Evolutionary conservation across 2,329 filamentous ascomycete genomes (phyloP), one percentile per base, ranked within the genome.

Genomic region (Cryphonectria carpinicola): DNA sequence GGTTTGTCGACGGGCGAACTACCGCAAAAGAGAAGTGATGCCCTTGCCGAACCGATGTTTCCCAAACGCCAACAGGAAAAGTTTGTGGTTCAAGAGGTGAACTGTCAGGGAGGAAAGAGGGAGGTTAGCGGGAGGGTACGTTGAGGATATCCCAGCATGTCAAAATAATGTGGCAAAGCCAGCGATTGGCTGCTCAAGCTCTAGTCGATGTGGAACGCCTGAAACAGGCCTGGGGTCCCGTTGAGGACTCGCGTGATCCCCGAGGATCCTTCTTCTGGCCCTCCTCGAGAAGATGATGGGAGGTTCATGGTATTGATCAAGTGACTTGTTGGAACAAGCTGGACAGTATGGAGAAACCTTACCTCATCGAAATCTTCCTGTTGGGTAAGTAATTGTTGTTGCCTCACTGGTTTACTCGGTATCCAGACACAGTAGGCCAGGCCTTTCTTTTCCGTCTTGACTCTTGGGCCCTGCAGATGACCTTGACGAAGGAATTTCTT

Each of bases 161-260:
- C 61, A 64, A 25, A 46, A 17, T n/a, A n/a, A 22, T 17, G 14
- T 32, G 22, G 61, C 14, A n/a, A 22, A 13, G n/a, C 39, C 39
- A 28, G 61, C 61, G 61, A 64, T 64, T 64, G 61, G 61, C 61
- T 46, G 8, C 14, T 64, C 61, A 28, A 64, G 39, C 22, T 17
- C 13, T 43, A 64, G 60, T 3, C 10, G 3, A 25, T 63, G 37
- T n/a, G 25, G 35, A 11, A 2, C 19, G 6, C 39, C 61, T 64
- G 61, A 64, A 64, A 64, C 61, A 22, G 61, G 46, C 13, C 39
- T 46, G 61, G 39, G 11, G 4, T 11, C 37, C 61, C 61, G 39
- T 22, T 64, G 19, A 22, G 32, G 35, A 39, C 32, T 39, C 58
- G 17, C 8, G 22, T 35, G 32, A 35, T 22, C 22, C 7, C 35